phyloP scores from a whole-genome alignment of 1,284 basidiomycete species.

The Fomitopsis betulina region DNA sequence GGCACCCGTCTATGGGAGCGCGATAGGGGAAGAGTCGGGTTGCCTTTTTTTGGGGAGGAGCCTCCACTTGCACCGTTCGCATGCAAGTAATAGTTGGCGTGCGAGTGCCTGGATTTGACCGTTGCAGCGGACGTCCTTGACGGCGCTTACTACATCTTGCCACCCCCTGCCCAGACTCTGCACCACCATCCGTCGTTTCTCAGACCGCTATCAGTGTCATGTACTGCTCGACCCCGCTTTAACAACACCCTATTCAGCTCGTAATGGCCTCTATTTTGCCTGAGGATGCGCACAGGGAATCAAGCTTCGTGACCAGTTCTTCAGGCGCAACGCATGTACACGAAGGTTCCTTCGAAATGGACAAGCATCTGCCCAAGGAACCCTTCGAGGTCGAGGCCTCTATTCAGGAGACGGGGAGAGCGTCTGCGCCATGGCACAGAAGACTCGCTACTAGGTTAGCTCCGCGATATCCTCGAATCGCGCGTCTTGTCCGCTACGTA shows the following conservation, averaged over 20 bases:
- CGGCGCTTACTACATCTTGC: neutral
- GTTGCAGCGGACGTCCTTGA: neutral
- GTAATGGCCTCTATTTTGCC: neutral
- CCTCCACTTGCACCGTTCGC: no score
- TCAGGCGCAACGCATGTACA: conserved; percentile 19
- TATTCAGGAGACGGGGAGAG: neutral
- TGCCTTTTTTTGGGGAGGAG: no score
- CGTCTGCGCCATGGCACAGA: conserved; percentile 10
- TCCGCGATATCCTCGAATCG: conserved; percentile 18
- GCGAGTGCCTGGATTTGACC: neutral
- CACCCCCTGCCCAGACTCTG: neutral
- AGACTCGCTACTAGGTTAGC: conserved; percentile 16
- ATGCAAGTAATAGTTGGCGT: neutral
- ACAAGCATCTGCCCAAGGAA: conserved; percentile 13
- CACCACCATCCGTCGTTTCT: neutral
- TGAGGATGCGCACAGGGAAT: conserved; percentile 17
- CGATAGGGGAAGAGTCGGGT: no score
- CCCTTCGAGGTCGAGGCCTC: conserved; percentile 17
- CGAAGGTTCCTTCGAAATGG: conserved; percentile 1
- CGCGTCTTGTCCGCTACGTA: conserved; percentile 35
- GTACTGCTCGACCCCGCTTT: neutral
- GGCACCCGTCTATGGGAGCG: no score
- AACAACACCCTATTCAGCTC: neutral
- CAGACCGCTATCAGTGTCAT: neutral
- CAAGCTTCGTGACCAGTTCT: conserved; percentile 21